Conservation (phyloP, 352 stramenopile genomes). For the Phytophthora macrochlamydospora region DNA sequence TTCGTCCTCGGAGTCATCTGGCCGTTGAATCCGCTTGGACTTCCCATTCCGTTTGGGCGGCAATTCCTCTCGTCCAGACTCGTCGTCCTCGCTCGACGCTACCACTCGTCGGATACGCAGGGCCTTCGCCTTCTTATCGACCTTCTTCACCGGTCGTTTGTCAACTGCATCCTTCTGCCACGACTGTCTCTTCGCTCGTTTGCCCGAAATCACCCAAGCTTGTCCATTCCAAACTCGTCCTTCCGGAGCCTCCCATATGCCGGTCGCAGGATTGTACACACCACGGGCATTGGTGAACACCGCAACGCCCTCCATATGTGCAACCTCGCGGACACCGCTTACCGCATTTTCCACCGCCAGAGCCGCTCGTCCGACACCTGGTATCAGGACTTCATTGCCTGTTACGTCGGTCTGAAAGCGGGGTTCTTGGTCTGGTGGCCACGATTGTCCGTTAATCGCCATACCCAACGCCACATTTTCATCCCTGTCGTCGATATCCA, state of each 20-base stretch:
- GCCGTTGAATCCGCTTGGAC: too few species aligned
- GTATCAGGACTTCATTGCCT: too few species aligned
- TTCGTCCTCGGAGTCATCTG: background rate
- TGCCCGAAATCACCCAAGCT: background rate
- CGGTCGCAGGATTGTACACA: background rate
- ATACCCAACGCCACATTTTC: slow-evolving; percentile 3
- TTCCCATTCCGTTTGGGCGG: too few species aligned
- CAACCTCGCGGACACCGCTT: too few species aligned
- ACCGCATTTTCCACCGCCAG: too few species aligned
- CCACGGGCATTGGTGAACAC: slow-evolving; percentile 2
- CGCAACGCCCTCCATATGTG: background rate
- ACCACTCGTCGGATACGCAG: background rate
- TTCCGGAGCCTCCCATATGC: background rate
- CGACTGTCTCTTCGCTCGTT: background rate
- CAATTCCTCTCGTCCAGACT: background rate
- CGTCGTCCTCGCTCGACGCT: background rate
- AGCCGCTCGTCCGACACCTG: too few species aligned
- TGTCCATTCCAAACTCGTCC: background rate
- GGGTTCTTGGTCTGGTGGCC: background rate
- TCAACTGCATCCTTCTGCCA: background rate
- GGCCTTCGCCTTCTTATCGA: background rate
- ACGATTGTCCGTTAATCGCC: slow-evolving; percentile 1
- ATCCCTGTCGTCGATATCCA: background rate
- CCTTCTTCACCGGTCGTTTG: background rate
- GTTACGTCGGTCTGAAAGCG: too few species aligned